Base-by-base conservation (phyloP, 768 basidiomycete species). In the Lactifluus hygrophoroides region DNA sequence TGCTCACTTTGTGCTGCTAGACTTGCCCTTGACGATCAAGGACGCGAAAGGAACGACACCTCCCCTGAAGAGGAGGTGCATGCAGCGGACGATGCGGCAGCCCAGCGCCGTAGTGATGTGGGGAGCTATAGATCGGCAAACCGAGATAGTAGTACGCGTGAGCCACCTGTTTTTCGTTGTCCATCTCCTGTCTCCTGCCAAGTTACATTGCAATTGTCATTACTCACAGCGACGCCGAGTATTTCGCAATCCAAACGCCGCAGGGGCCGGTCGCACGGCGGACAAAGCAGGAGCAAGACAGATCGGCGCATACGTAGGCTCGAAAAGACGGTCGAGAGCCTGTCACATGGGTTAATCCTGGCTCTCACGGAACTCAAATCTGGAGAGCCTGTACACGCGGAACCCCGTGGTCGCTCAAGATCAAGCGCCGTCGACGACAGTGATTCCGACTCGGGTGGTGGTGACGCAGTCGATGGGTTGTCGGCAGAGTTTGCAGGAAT, bases 281-380 rank as follows among this genome's bases (percentile, higher is more conserved):
- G 14, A 6, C 11, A 9, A n/a, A 38, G 23, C 17, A 46, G 7
- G 7, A 37, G 27, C 17, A 47, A 23, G 37, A 30, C 14, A 21
- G 16, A 28, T 28, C 37, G 38, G 2, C 55, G 55, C 32, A 27
- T 58, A 11, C 57, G 28, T 5, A 28, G 38, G 25, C 46, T 58
- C 7, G 51, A 58, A 14, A 54, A 54, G 51, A 54, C 51, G 17
- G 30, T 54, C 16, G 51, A 58, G 35, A 40, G 45, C 14, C 28
- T 53, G 28, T 58, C 57, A 8, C 51, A 53, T 9, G 57, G 37
- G 6, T 11, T 54, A 30, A 35, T 53, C 21, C 13, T 58, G 21
- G 57, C 57, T 5, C 51, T 48, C 37, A 49, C 38, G 2, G 46
- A 38, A 38, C 55, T 32, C 30, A 48, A 34, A 16, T 32, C 47